Evolutionary conservation across 169 alveolate species (phyloP).

Genomic region (Plasmodium chabaudi): DNA sequence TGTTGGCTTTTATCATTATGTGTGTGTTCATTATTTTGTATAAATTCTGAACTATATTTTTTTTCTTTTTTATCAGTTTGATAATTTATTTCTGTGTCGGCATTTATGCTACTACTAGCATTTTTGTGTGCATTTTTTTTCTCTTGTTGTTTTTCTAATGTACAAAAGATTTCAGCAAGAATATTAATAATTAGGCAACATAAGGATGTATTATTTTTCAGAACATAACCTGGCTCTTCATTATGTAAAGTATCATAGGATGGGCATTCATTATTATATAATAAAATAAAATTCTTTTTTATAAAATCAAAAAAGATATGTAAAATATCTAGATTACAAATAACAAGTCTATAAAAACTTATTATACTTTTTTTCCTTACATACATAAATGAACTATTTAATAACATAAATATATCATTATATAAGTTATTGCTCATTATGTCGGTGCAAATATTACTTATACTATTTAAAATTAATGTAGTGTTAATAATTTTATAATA

Average conservation of each 20-base stretch:
- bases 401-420: constrained; percentile 21
- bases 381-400: constrained; percentile 41
- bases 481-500: constrained; percentile 31
- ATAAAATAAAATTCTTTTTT: constrained; percentile 21
- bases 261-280: constrained; percentile 24
- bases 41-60: neutral
- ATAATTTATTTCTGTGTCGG: neutral
- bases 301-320: constrained; percentile 21
- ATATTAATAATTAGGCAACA: constrained; percentile 55
- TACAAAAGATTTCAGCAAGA: constrained; percentile 39
- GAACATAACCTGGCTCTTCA: constrained; percentile 7
- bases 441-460: constrained; percentile 52
- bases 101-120: neutral
- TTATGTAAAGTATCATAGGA: constrained; percentile 14
- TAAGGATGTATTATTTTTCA: constrained; percentile 20
- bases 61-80: neutral
- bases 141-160: neutral
- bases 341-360: constrained; percentile 33
- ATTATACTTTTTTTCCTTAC: constrained; percentile 34
- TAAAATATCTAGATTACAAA: constrained; percentile 25
- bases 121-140: neutral
- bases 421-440: constrained; percentile 49
- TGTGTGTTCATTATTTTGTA: neutral
- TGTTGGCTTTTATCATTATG: neutral
- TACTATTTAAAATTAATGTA: constrained; percentile 28